Percentiles rank a stretch among this genome's conserved stretches.
phyloP scores from a whole-genome alignment of 768 basidiomycete species.

The Melanogaster broomeanus region DNA sequence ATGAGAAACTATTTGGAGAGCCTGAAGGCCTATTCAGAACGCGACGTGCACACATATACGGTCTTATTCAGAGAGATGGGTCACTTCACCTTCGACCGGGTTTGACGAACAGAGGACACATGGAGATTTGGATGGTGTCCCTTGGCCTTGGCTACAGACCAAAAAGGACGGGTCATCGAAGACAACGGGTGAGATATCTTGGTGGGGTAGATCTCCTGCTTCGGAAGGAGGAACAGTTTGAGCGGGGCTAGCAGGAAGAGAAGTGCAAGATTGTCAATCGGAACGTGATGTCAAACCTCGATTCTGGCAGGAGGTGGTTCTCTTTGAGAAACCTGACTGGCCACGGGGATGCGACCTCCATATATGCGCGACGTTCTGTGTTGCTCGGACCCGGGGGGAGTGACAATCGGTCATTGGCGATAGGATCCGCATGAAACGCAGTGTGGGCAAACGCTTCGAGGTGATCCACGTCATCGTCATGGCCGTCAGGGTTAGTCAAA shows the following conservation, averaged over 20 bases:
- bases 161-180: background rate
- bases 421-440: constrained; percentile 10
- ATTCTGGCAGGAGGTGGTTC: background rate
- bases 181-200: background rate
- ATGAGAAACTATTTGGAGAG: constrained; percentile 3
- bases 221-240: background rate
- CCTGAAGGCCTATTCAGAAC: constrained; percentile 14
- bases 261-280: constrained; percentile 11
- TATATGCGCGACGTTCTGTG: constrained; percentile 15
- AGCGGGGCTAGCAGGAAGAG: constrained; percentile 6
- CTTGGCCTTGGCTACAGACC: constrained; percentile 21
- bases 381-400: background rate
- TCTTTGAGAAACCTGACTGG: background rate
- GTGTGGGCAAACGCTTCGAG: constrained; percentile 25
- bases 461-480: constrained; percentile 6
- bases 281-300: constrained; percentile 18
- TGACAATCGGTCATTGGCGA: background rate
- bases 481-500: constrained; percentile 7
- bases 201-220: background rate
- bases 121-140: constrained; percentile 11
- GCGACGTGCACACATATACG: constrained; percentile 15
- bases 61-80: background rate
- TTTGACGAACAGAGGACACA: constrained; percentile 21
- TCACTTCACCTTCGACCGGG: constrained; percentile 21
- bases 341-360: background rate